phyloP scores from a whole-genome alignment of 2,329 filamentous ascomycete genomes.

The Arthrobotrys pseudoclavata region DNA sequence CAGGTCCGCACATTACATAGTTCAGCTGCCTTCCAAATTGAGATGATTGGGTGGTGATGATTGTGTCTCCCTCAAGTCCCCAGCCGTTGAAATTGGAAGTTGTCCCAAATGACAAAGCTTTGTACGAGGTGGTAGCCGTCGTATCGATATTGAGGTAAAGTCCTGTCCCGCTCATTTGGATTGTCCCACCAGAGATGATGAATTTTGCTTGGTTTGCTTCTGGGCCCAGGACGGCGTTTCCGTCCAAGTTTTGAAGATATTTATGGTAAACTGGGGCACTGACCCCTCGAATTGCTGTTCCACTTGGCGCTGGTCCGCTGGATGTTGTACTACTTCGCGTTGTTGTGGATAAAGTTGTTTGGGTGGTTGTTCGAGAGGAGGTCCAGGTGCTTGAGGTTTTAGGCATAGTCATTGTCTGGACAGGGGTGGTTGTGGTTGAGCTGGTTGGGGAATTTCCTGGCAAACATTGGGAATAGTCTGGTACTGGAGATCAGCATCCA shows the following conservation, averaged over 20 bases:
- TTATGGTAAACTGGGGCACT: slow-evolving; percentile 70
- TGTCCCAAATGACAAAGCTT: slow-evolving; percentile 69
- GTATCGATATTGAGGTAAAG: slow-evolving; percentile 69
- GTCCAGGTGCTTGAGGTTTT: slow-evolving; percentile 4
- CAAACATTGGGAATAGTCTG: slow-evolving; percentile 40
- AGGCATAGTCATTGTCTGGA: slow-evolving; percentile 17
- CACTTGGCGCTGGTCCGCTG: slow-evolving; percentile 18
- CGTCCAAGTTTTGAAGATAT: slow-evolving; percentile 68
- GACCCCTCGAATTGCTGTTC: slow-evolving; percentile 68
- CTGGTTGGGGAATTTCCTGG: slow-evolving; percentile 5
- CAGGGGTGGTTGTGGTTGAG: slow-evolving; percentile 5
- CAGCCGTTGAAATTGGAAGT: slow-evolving; percentile 69
- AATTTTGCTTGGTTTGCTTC: slow-evolving; percentile 70
- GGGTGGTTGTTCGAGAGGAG: neutral
- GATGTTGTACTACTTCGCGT: slow-evolving; percentile 17
- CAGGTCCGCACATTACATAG: slow-evolving; percentile 69
- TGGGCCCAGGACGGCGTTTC: slow-evolving; percentile 70
- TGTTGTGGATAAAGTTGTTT: slow-evolving; percentile 15
- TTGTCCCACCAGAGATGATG: slow-evolving; percentile 68
- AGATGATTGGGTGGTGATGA: slow-evolving; percentile 69
- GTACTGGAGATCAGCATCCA: neutral
- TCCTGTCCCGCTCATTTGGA: slow-evolving; percentile 70
- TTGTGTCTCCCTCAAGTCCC: slow-evolving; percentile 69
- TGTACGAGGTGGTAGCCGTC: slow-evolving; percentile 69
- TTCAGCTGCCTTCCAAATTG: slow-evolving; percentile 70